A percentile compares a stretch with the other conserved stretches of the same genome.
Evolutionary conservation across 345 rosid species (phyloP).

Genomic region (Brassica incana): DNA sequence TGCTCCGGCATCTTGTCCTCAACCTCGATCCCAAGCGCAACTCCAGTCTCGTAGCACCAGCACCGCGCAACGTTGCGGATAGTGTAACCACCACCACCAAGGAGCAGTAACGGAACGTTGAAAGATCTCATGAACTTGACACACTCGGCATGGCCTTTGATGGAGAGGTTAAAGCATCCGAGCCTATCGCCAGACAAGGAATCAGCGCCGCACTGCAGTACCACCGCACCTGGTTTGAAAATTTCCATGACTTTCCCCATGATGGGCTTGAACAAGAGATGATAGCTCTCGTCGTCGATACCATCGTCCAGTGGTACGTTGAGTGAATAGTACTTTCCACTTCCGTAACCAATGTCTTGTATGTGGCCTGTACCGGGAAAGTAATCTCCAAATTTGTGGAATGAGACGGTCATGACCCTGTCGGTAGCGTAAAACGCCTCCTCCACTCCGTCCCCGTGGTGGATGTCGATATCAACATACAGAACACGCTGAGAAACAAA

Average conservation of each 20-base stretch:
- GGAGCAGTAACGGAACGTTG: constrained; percentile 62
- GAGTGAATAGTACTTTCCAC: constrained; percentile 64
- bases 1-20: constrained; percentile 83
- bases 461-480: constrained; percentile 70
- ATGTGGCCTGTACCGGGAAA: constrained; percentile 67
- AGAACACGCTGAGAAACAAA: constrained; percentile 49
- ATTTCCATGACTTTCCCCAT: constrained; percentile 67
- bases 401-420: constrained; percentile 72
- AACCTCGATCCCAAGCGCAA: constrained; percentile 73
- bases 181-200: constrained; percentile 72
- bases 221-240: constrained; percentile 67
- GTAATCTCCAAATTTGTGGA: constrained; percentile 73
- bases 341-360: constrained; percentile 54
- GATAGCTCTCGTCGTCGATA: constrained; percentile 74
- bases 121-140: constrained; percentile 73
- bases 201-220: constrained; percentile 72
- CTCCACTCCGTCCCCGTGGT: constrained; percentile 73
- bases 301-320: constrained; percentile 77
- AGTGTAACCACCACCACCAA: constrained; percentile 81
- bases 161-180: constrained; percentile 68
- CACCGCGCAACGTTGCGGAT: constrained; percentile 78
- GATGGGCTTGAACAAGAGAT: constrained; percentile 63
- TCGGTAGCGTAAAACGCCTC: constrained; percentile 77
- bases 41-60: constrained; percentile 84
- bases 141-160: constrained; percentile 85